Base-by-base conservation (phyloP, 495 filamentous ascomycete species). In the Tuber melanosporum region DNA sequence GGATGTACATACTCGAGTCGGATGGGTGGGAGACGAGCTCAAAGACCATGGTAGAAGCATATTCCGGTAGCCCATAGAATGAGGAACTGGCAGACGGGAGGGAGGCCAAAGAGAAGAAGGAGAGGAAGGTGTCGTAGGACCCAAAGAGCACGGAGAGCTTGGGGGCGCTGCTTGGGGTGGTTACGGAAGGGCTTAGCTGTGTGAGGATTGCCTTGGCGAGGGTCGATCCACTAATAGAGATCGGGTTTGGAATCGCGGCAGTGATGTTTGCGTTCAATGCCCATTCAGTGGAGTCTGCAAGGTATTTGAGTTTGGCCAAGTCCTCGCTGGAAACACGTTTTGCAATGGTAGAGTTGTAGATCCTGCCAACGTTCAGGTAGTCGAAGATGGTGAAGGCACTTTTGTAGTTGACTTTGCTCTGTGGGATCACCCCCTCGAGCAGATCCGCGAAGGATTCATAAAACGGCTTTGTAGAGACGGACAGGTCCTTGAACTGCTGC, bases 121-220 rank as follows among this genome's bases (percentile, higher is more conserved):
- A 89, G 71, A 92, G 85, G 83, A 93, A 91, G 77, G 91, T 89
- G 47, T 89, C 91, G 78, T 92, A 91, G 44, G 88, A 86, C 71
- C 93, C 92, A 84, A 94, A 91, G 72, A 92, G 84, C 80, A 94
- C 84, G 36, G 85, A 88, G 84, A 94, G 84, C 77, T 89, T 91
- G 69, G 83, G 75, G 14, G 75, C 81, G 46, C 86, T 86, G 74
- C 89, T 89, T 10, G 82, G 84, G 71, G 86, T 83, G 75, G 95
- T 87, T 71, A 87, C 85, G 41, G 89, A 86, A 20, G 87, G 71
- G 79, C 91, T 88, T 74, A 92, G 87, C 22, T 90, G 87, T 26
- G 89, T 89, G 62, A 95, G 81, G 41, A 92, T 89, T 83, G 89
- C 88, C 36, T 88, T 89, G 12, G 91, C 87, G 70, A 95, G 88